phyloP scores from a whole-genome alignment of 768 basidiomycete genomes.

The Russula sp. region DNA sequence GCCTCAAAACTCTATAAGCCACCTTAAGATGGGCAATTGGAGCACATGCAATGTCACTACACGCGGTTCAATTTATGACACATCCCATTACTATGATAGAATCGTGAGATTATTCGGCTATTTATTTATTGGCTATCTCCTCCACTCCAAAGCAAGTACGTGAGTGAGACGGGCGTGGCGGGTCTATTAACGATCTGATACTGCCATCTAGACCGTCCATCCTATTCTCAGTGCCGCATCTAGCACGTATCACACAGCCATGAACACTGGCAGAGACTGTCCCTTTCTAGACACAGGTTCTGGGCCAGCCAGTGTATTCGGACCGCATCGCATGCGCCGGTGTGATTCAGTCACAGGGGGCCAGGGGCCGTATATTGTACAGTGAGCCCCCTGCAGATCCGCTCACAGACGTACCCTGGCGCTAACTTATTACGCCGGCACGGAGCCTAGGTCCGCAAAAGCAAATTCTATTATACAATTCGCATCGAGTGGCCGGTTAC shows the following conservation, averaged over 20 bases:
- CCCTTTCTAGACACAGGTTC: not conserved
- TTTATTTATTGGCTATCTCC: conserved; percentile 7
- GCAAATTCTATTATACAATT: conserved; percentile 8
- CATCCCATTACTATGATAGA: conserved; percentile 18
- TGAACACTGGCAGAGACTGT: not conserved
- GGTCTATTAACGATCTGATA: conserved; percentile 20
- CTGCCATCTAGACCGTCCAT: conserved; percentile 3
- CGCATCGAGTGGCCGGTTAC: not conserved
- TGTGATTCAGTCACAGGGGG: not conserved
- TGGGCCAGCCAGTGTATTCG: not conserved
- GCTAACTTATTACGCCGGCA: conserved; percentile 11
- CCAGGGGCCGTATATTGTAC: not conserved
- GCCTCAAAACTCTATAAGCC: conserved; percentile 17
- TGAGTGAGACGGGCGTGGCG: conserved; percentile 12
- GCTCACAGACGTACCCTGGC: conserved; percentile 7
- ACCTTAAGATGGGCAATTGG: conserved; percentile 13
- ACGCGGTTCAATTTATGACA: conserved; percentile 22
- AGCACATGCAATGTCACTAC: conserved; percentile 13
- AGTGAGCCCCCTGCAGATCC: not conserved
- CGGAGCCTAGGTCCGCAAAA: not conserved
- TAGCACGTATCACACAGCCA: conserved; percentile 3
- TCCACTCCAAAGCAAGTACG: conserved; percentile 15
- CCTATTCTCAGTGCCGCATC: conserved; percentile 9
- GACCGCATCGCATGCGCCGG: conserved; percentile 2
- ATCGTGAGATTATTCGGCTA: conserved; percentile 11